Conservation (phyloP, 805 yeast species). For the Saccharomycopsis lassenensis region DNA sequence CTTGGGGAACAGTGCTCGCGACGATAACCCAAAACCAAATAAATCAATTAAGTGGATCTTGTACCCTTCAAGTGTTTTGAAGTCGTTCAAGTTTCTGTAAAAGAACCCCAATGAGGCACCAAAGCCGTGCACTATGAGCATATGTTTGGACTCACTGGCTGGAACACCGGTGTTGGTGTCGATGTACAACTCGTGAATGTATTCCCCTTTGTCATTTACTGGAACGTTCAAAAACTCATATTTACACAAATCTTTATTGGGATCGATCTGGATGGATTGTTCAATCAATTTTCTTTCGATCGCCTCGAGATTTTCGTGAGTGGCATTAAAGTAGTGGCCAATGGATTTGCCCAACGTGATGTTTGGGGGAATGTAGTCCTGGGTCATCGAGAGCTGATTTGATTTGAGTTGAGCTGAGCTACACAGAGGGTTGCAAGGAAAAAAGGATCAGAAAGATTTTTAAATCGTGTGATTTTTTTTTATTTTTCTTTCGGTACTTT, state of each 20-base stretch:
- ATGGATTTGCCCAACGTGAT: slow-evolving; percentile 8
- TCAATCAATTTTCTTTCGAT: slow-evolving; percentile 6
- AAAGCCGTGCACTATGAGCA: slow-evolving; percentile 74
- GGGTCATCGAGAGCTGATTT: no score
- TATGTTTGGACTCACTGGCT: slow-evolving; percentile 28
- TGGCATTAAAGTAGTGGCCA: slow-evolving; percentile 12
- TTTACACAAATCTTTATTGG: slow-evolving; percentile 35
- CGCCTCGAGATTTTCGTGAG: neutral
- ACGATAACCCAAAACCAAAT: slow-evolving; percentile 51
- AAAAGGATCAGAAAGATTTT: no score
- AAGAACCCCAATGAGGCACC: slow-evolving; percentile 79
- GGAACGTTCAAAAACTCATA: slow-evolving; percentile 43
- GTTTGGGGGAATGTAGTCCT: neutral
- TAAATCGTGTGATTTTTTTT: no score
- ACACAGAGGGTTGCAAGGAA: no score
- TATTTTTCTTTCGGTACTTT: no score
- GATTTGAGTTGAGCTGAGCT: no score
- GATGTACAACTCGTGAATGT: slow-evolving; percentile 64
- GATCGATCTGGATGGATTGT: slow-evolving; percentile 15
- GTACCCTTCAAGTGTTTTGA: slow-evolving; percentile 40
- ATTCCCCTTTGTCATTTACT: slow-evolving; percentile 38
- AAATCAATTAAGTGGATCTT: slow-evolving; percentile 51
- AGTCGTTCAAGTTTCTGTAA: slow-evolving; percentile 47
- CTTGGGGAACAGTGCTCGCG: slow-evolving; percentile 34
- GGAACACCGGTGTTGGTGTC: slow-evolving; percentile 26